These are phyloP conservation scores for Yarrowia porcina DNA, from an alignment of 805 yeast genomes.

Conservation along the genomic window DNA sequence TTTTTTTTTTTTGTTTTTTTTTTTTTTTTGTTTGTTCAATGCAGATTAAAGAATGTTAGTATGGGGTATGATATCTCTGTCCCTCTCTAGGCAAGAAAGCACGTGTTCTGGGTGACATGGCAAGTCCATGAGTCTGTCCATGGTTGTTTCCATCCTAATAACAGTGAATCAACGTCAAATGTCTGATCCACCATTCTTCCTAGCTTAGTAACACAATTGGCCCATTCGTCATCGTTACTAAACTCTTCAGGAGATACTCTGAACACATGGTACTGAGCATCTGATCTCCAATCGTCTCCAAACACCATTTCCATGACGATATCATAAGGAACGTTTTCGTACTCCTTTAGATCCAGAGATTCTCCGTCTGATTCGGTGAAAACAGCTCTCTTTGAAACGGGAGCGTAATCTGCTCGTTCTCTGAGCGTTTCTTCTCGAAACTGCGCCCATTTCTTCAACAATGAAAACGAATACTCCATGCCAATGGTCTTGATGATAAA, in stretches of 20 bases:
- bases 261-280: background rate
- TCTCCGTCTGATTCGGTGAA: conserved; percentile 13
- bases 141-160: conserved; percentile 16
- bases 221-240: conserved; percentile 13
- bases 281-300: conserved; percentile 8
- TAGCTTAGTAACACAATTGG: background rate
- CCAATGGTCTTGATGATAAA: background rate
- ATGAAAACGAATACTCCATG: conserved; percentile 1
- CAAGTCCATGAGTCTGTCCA: background rate
- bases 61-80: background rate
- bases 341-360: background rate
- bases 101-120: background rate
- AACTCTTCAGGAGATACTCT: conserved; percentile 6
- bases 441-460: conserved; percentile 10
- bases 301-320: conserved; percentile 15
- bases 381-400: background rate
- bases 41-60: background rate
- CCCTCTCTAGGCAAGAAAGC: background rate
- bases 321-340: background rate
- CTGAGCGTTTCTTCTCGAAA: conserved; percentile 1
- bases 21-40: too few relatives aligned
- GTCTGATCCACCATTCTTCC: background rate
- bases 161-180: conserved; percentile 2
- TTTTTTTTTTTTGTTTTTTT: too few relatives aligned
- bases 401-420: background rate